These are phyloP conservation scores for Abelmoschus esculentus DNA, from an alignment of 345 rosid species.

Conservation along the genomic window DNA sequence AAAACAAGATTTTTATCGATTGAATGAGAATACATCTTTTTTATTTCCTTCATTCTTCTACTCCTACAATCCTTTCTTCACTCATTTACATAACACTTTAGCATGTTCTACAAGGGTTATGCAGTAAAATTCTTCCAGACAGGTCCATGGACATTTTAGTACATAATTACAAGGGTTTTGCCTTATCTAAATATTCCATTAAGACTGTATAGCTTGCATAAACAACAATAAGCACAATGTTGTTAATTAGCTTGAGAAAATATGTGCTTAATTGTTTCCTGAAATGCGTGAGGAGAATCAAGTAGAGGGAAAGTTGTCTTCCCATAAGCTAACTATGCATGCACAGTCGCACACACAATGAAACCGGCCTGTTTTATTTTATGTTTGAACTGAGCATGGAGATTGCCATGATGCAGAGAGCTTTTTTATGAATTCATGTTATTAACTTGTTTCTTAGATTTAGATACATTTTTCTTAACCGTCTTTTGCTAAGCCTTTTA, in stretches of 20 bases:
- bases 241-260: neutral
- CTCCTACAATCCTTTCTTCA: no score
- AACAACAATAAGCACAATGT: neutral
- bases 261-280: neutral
- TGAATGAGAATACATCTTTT: no score
- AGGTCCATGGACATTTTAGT: neutral
- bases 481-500: constrained; percentile 6
- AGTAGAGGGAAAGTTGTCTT: constrained; percentile 3
- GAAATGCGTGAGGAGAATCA: neutral
- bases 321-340: neutral
- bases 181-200: neutral
- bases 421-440: neutral
- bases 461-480: neutral
- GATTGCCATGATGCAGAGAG: neutral
- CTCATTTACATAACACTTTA: no score
- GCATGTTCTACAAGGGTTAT: constrained; percentile 14
- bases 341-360: neutral
- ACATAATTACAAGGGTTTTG: constrained; percentile 10
- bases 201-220: neutral
- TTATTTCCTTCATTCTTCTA: no score
- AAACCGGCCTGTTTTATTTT: neutral
- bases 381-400: neutral
- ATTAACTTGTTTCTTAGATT: neutral
- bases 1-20: no score
- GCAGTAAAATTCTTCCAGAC: constrained; percentile 14